Conservation (phyloP, 345 rosid species). For the Boechera divaricarpa region DNA sequence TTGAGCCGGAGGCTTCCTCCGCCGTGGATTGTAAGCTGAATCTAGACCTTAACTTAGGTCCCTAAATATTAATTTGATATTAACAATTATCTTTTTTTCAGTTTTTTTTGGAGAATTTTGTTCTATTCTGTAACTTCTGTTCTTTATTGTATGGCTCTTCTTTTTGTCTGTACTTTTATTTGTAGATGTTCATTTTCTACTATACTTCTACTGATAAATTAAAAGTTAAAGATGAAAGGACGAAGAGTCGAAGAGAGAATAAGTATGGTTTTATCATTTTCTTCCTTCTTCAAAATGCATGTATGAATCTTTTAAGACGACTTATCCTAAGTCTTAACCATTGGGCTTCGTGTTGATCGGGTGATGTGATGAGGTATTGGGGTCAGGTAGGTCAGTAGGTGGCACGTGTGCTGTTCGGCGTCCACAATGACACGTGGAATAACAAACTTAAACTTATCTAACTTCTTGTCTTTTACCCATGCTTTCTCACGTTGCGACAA, state of each 20-base stretch:
- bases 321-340: neutral
- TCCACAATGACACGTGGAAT: slow-evolving; percentile 19
- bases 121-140: neutral
- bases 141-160: neutral
- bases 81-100: slow-evolving; percentile 13
- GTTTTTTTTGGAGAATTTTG: neutral
- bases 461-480: neutral
- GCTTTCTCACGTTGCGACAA: slow-evolving; percentile 16
- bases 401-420: slow-evolving; percentile 31
- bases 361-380: slow-evolving; percentile 12
- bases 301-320: neutral
- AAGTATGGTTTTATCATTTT: no score
- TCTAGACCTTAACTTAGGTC: slow-evolving; percentile 67
- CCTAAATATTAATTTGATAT: slow-evolving; percentile 30
- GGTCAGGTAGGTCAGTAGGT: slow-evolving; percentile 28
- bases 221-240: no score
- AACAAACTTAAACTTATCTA: neutral
- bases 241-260: no score
- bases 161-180: neutral
- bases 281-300: no score
- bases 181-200: neutral
- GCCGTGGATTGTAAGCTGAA: slow-evolving; percentile 49
- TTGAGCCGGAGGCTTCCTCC: slow-evolving; percentile 55
- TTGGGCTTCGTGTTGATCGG: slow-evolving; percentile 21
- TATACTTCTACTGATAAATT: neutral